Evolutionary conservation across 1,284 basidiomycete species (phyloP), one percentile per base, ranked within the genome.

Genomic region (Melampsora americana): DNA sequence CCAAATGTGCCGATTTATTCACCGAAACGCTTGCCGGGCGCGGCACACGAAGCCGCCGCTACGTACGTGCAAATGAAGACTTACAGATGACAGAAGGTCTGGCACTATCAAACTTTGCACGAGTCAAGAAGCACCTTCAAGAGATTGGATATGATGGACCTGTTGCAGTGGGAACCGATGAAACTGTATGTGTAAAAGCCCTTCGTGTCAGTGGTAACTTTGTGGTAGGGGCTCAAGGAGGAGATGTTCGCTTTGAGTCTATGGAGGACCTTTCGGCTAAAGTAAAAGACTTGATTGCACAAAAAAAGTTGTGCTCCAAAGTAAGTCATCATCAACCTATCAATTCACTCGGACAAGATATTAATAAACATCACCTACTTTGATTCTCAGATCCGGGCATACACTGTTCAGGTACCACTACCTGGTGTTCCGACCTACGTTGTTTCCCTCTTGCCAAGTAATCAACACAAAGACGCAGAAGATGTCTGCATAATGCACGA

Each of bases 201-300:
- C 26, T 65, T 23, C 62, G 62, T 39, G 26, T 35, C 35, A 32
- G 44, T 26, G 44, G 44, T 35, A 30, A 42, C 1, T 65, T 65
- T 39, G 32, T 65, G n/a, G 62, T 65, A 39, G 62, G 62, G 30
- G 14, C 62, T 65, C 62, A 65, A 26, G 62, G 62, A 14, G 62
- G 62, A 35, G 62, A 65, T 32, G 23, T 65, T 18, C 35, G 44
- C n/a, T 65, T 65, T 65, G 62, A 65, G 18, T 32, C 62, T 4
- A 42, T 39, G 26, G 28, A 65, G n/a, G 11, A 65, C 12, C 32
- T 65, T 20, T 32, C 35, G 30, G 14, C 12, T 28, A 18, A 39
- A 39, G 44, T 42, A 11, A 18, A 65, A 26, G 14, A 35, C 44
- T 39, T 65, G 18, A 39, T 65, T 20, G 16, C 1, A 5, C 9